Conservation (phyloP, 768 basidiomycete species). For the Kondoa malvinella region DNA sequence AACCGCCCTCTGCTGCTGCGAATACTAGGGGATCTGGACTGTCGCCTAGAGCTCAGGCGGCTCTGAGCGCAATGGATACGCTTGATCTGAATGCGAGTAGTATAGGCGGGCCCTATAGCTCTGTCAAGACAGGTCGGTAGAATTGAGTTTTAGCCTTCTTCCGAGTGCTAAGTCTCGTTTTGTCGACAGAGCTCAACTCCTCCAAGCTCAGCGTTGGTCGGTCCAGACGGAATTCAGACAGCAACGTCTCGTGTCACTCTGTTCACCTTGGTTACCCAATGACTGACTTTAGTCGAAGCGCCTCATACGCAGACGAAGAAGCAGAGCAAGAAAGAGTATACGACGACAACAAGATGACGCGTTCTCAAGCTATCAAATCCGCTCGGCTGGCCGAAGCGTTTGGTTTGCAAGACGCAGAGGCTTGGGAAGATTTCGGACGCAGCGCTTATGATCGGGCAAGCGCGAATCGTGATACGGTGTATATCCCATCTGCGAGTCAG, state of each 20-base stretch:
- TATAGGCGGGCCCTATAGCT: not conserved
- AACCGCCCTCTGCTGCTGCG: not conserved
- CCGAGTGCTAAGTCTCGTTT: too few species aligned
- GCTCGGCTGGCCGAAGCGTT: slow-evolving; percentile 5
- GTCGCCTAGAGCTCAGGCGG: not conserved
- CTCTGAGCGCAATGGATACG: slow-evolving; percentile 2
- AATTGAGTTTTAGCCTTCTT: too few species aligned
- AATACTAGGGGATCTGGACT: not conserved
- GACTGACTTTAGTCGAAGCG: not conserved
- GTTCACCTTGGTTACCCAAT: slow-evolving; percentile 6
- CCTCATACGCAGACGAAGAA: not conserved
- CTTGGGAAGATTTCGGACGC: slow-evolving; percentile 5
- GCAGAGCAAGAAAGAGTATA: not conserved
- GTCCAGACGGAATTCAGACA: slow-evolving; percentile 1
- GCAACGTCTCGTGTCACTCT: not conserved
- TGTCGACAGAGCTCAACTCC: too few species aligned
- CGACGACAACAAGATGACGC: not conserved
- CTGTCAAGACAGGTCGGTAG: not conserved
- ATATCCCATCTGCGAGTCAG: not conserved
- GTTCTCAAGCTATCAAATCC: not conserved
- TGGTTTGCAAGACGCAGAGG: slow-evolving; percentile 5
- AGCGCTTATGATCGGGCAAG: not conserved
- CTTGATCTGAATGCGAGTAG: not conserved
- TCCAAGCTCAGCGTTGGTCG: not conserved
- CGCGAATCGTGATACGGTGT: not conserved